Evolutionary conservation across 192 early-diverging fungal genomes (phyloP).

Genomic region (Backusella sp.): DNA sequence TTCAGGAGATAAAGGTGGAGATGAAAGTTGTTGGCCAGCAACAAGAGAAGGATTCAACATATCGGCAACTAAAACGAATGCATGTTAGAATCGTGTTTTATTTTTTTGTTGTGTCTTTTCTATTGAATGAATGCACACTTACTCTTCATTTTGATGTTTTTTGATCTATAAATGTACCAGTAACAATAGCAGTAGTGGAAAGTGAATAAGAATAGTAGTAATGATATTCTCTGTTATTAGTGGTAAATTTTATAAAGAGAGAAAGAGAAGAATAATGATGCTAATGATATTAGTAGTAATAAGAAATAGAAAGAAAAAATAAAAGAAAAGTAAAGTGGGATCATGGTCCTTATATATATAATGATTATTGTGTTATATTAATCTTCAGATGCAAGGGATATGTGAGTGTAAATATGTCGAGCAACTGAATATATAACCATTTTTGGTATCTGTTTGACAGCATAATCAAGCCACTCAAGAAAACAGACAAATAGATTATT

Average conservation of each 20-base stretch:
- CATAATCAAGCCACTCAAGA: slow-evolving; percentile 7
- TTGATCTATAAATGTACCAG: not conserved
- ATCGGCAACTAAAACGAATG: slow-evolving; percentile 17
- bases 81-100: not conserved
- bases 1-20: slow-evolving; percentile 13
- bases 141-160: slow-evolving; percentile 9
- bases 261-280: not conserved
- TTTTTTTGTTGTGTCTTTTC: not conserved
- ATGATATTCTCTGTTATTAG: not conserved
- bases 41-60: slow-evolving; percentile 19
- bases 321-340: not conserved
- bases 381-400: not conserved
- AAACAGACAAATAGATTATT: slow-evolving; percentile 11
- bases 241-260: not conserved
- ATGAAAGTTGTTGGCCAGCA: slow-evolving; percentile 1
- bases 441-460: slow-evolving; percentile 16
- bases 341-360: not conserved
- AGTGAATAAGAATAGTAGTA: not conserved
- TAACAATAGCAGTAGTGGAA: not conserved
- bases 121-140: not conserved
- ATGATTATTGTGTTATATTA: not conserved
- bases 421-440: slow-evolving; percentile 8
- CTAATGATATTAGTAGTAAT: not conserved
- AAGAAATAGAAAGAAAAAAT: not conserved
- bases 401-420: slow-evolving; percentile 12